These are phyloP conservation scores for Hanseniaspora valbyensis DNA, from an alignment of 805 yeast species.

Conservation along the genomic window DNA sequence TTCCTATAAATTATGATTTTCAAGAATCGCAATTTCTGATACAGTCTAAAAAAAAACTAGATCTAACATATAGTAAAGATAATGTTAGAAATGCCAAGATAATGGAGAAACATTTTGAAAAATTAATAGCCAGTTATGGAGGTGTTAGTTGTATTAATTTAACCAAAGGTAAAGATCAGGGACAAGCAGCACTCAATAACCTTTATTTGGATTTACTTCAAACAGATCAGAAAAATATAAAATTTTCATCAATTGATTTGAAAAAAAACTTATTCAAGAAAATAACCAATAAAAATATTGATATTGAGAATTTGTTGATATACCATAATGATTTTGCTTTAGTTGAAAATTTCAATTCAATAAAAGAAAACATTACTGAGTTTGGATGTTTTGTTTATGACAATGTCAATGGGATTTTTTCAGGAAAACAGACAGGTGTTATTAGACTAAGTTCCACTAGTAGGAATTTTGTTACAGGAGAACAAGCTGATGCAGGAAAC, in stretches of 20 bases:
- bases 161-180: slow-evolving; percentile 51
- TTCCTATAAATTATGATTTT: slow-evolving; percentile 92
- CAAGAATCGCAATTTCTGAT: slow-evolving; percentile 48
- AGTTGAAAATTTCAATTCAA: slow-evolving; percentile 33
- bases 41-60: slow-evolving; percentile 58
- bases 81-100: not conserved
- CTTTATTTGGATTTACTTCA: slow-evolving; percentile 33
- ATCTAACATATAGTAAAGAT: slow-evolving; percentile 12
- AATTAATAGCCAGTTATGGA: slow-evolving; percentile 64
- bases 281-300: not conserved
- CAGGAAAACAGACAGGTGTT: slow-evolving; percentile 80
- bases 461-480: slow-evolving; percentile 6
- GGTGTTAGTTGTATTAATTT: slow-evolving; percentile 73
- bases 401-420: slow-evolving; percentile 42
- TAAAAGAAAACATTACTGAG: slow-evolving; percentile 57
- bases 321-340: slow-evolving; percentile 32
- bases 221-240: not conserved
- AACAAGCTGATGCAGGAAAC: not conserved
- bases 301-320: slow-evolving; percentile 30
- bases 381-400: slow-evolving; percentile 82
- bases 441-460: slow-evolving; percentile 53
- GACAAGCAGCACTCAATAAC: slow-evolving; percentile 55
- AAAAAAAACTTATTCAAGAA: slow-evolving; percentile 4
- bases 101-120: slow-evolving; percentile 70
- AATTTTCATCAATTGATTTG: slow-evolving; percentile 5